Conservation (phyloP, 2,329 filamentous ascomycete species). For the Orbilia quercus region DNA sequence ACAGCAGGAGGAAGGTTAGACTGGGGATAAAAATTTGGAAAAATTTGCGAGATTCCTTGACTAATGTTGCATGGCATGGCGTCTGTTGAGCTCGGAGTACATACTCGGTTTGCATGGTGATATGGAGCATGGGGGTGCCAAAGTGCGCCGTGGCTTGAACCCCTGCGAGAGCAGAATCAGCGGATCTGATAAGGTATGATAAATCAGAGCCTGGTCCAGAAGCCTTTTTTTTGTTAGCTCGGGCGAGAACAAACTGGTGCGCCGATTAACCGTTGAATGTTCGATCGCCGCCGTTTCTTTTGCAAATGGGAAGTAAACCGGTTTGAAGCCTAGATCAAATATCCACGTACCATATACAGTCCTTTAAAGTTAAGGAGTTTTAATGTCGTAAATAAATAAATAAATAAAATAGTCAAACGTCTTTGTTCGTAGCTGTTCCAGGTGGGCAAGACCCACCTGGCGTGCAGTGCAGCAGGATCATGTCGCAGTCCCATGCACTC, state of each 20-base stretch:
- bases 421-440: neutral
- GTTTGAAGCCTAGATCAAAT: neutral
- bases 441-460: neutral
- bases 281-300: conserved; percentile 25
- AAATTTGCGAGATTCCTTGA: conserved; percentile 9
- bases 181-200: conserved; percentile 56
- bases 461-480: neutral
- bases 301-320: neutral
- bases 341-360: no score
- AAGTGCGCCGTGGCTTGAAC: neutral
- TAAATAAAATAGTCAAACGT: neutral
- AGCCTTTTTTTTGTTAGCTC: conserved; percentile 5
- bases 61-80: conserved; percentile 11
- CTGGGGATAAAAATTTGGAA: no score
- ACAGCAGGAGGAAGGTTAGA: neutral
- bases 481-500: conserved; percentile 5
- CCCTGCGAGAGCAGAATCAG: conserved; percentile 34
- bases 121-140: no score
- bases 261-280: conserved; percentile 32
- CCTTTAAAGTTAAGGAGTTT: no score
- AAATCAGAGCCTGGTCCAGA: conserved; percentile 20
- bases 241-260: neutral
- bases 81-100: conserved; percentile 15
- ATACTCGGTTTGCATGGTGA: no score
- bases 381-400: no score